These are phyloP conservation scores for Hypseocharis bilobata DNA, from an alignment of 441 rosid genomes.

Conservation along the genomic window DNA sequence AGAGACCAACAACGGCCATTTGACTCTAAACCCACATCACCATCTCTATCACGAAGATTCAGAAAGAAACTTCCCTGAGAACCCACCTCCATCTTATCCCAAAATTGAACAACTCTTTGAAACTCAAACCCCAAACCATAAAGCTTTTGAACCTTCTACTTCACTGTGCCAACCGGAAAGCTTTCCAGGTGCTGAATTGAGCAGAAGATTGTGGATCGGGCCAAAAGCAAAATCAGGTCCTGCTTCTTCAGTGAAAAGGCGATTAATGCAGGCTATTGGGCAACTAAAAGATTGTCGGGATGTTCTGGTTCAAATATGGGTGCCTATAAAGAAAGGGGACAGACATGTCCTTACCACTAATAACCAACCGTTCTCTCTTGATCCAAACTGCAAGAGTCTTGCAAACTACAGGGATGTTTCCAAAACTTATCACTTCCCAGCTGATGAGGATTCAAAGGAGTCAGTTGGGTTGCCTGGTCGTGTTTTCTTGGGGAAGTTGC, in stretches of 20 bases:
- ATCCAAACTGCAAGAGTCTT: slow-evolving; percentile 42
- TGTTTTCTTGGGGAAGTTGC: slow-evolving; percentile 54
- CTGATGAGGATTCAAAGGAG: slow-evolving; percentile 48
- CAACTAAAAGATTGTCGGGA: slow-evolving; percentile 43
- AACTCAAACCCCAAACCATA: slow-evolving; percentile 26
- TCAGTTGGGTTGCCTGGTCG: slow-evolving; percentile 66
- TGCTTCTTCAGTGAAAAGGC: slow-evolving; percentile 41
- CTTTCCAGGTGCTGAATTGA: slow-evolving; percentile 36
- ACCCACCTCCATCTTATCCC: slow-evolving; percentile 18
- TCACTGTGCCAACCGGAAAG: slow-evolving; percentile 28
- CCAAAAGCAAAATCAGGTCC: slow-evolving; percentile 31
- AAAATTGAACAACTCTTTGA: slow-evolving; percentile 26
- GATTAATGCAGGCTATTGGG: slow-evolving; percentile 46
- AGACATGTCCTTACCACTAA: slow-evolving; percentile 62
- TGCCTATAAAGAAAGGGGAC: slow-evolving; percentile 59
- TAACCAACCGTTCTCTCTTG: slow-evolving; percentile 48
- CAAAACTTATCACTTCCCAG: slow-evolving; percentile 41
- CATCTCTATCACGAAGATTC: slow-evolving; percentile 27
- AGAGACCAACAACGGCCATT: slow-evolving; percentile 23
- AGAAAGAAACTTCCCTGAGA: slow-evolving; percentile 21
- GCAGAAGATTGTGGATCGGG: slow-evolving; percentile 56
- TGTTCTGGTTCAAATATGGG: slow-evolving; percentile 76
- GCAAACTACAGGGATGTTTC: slow-evolving; percentile 53
- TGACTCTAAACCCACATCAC: slow-evolving; percentile 24
- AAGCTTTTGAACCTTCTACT: slow-evolving; percentile 22